phyloP scores from a whole-genome alignment of 225 moss, liverwort and hornwort species.

The Pleurozium schreberi region DNA sequence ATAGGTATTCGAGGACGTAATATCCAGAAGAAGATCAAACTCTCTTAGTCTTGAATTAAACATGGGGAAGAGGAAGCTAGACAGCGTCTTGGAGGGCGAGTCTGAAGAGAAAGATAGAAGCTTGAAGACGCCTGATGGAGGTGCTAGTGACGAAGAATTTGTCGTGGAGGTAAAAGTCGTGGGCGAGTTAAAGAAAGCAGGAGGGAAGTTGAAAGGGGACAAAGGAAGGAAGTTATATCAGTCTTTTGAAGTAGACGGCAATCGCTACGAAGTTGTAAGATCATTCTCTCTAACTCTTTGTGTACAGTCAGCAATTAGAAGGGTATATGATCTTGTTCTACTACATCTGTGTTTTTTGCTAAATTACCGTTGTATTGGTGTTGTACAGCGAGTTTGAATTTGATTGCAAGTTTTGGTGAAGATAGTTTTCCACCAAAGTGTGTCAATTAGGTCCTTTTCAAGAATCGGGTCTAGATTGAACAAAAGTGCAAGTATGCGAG shows the following conservation, averaged over 20 bases:
- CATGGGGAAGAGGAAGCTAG: slow-evolving; percentile 52
- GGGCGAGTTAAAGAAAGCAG: slow-evolving; percentile 40
- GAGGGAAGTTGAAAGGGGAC: slow-evolving; percentile 45
- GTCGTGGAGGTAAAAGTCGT: slow-evolving; percentile 48
- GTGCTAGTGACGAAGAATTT: slow-evolving; percentile 40
- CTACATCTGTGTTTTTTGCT: background rate
- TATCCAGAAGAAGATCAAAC: background rate
- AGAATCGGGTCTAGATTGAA: background rate
- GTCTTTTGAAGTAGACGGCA: slow-evolving; percentile 53
- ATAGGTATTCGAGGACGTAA: background rate
- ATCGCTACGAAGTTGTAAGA: slow-evolving; percentile 53
- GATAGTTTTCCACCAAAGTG: background rate
- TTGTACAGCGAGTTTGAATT: background rate
- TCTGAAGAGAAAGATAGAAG: slow-evolving; percentile 31
- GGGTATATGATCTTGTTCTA: background rate
- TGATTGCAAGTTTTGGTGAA: background rate
- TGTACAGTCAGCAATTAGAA: background rate
- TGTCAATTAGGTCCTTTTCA: background rate
- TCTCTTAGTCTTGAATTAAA: background rate
- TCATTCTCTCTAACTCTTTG: background rate
- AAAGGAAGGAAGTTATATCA: slow-evolving; percentile 36
- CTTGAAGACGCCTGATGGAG: slow-evolving; percentile 31
- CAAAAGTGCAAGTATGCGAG: background rate
- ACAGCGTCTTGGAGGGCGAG: slow-evolving; percentile 25
- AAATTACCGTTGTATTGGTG: background rate